Evolutionary conservation across 192 early-diverging fungal genomes (phyloP), one percentile per base, ranked within the genome.

Genomic region (Podila horticola): DNA sequence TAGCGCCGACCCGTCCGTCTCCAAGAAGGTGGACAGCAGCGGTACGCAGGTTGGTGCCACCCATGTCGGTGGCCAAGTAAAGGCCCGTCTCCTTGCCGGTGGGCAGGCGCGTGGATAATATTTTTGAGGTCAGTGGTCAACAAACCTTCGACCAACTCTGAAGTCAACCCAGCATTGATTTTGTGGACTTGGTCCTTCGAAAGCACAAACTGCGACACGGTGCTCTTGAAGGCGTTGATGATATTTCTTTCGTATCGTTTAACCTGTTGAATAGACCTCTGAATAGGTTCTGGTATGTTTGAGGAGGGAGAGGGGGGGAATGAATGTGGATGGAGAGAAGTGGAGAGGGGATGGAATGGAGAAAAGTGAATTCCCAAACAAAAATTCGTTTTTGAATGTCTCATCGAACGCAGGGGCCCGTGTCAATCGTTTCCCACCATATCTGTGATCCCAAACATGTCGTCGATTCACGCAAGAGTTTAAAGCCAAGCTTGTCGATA

Each of bases 41-140:
- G 30, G 96, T 92, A 45, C 96, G 92, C 69, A 98, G 86, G 86
- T 97, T 96, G 36, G 95, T 95, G 10, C 96, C 97, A 57, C 97
- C 96, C 52, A 98, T 77, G 68, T 98, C 97, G 38, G 97, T 84
- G 9, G 97, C 94, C 63, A 95, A 82, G 86, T 88, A 95, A 36
- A 90, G 87, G 26, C 97, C 97, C 24, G 84, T 88, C 73, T 98
- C 97, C 64, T 71, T 88, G 31, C 96, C 95, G 12, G 81, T 89
- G 2, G 97, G 96, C 22, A 92, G 83, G 34, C 74, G 69, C 10
- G 91, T 87, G 96, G 66, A 87, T 90, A 12, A 61, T 61, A 4
- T 31, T 61, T 30, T 61, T 61, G 26, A 75, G 61, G 33, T 83
- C 30, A n/a, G 72, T 83, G 12, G 74, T 82, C 33, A 72, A 77